Evolutionary conservation across 2,329 filamentous ascomycete genomes (phyloP), one percentile per base, ranked within the genome.

Genomic region (Fusarium papillatum): DNA sequence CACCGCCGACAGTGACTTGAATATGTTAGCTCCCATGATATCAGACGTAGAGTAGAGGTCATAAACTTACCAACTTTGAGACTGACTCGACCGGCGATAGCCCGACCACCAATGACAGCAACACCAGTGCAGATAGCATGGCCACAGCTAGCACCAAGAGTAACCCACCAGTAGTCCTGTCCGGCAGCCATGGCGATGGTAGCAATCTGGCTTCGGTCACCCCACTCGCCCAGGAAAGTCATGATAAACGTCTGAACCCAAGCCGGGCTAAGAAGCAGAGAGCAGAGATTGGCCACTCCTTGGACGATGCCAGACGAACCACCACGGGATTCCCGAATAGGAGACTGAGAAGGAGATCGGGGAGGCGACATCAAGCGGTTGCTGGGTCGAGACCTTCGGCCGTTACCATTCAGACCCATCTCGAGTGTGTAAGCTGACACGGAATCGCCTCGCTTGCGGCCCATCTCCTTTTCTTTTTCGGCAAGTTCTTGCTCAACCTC

Each of bases 231-330:
- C 36, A 99, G 87, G 86, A 99, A 99, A 3, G 97, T 99, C 97
- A 99, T 99, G 79, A 97, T 91, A 82, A 99, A 99, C 0, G 97
- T 99, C 85, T 98, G 96, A 17, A 99, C 97, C 97, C 97, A 99
- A 1, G 96, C 97, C 2, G 97, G 97, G 84, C 95, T 98, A 46
- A 99, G 89, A 7, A 99, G 90, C 9, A 99, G 88, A 14, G 95
- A 95, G 74, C 95, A 91, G 6, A 99, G 90, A 80, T 99, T 99
- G 83, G 93, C 92, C 29, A 98, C 86, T 1, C 97, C 96, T 24
- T 89, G 83, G 73, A 90, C 72, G 83, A 85, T 70, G 78, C 85
- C 80, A 80, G 86, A 78, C 57, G 83, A 79, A 38, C 83, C 84
- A 57, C 87, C 90, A 22, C 86, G 92, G 19, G 86, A 88, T 67